These are phyloP conservation scores for Phytophthora litchii DNA, from an alignment of 352 stramenopile genomes.

Conservation along the genomic window DNA sequence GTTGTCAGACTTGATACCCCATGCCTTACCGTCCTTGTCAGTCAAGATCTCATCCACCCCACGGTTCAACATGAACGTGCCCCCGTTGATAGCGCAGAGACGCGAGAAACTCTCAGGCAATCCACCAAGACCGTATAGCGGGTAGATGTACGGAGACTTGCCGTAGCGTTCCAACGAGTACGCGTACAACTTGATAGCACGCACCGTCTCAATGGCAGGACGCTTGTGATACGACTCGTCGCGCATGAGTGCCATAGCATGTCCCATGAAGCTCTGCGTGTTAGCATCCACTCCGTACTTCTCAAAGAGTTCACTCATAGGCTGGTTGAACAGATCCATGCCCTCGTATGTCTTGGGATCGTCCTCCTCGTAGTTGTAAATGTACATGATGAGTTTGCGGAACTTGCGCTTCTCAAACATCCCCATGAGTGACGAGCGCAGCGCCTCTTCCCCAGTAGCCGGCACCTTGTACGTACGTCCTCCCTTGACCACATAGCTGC, in stretches of 20 bases:
- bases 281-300: constrained; percentile 98
- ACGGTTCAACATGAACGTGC: constrained; percentile 99
- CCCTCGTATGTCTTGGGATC: constrained; percentile 92
- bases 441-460: constrained; percentile 96
- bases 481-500: constrained; percentile 98
- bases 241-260: constrained; percentile 98
- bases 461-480: constrained; percentile 98
- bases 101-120: constrained; percentile 99
- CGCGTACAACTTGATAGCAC: constrained; percentile 98
- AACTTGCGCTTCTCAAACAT: constrained; percentile 99
- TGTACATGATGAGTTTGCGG: constrained; percentile 98
- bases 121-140: constrained; percentile 98
- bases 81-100: constrained; percentile 98
- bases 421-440: constrained; percentile 97
- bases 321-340: constrained; percentile 95
- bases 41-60: constrained; percentile 95
- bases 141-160: constrained; percentile 99
- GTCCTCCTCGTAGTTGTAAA: constrained; percentile 96
- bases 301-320: constrained; percentile 98
- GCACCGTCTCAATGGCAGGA: constrained; percentile 93
- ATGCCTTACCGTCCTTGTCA: constrained; percentile 93
- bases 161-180: constrained; percentile 97
- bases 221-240: constrained; percentile 90
- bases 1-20: constrained; percentile 92
- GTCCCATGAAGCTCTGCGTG: constrained; percentile 99